These are phyloP conservation scores for Geotrichum restrictum DNA, from an alignment of 1,139 yeast species.

Conservation along the genomic window DNA sequence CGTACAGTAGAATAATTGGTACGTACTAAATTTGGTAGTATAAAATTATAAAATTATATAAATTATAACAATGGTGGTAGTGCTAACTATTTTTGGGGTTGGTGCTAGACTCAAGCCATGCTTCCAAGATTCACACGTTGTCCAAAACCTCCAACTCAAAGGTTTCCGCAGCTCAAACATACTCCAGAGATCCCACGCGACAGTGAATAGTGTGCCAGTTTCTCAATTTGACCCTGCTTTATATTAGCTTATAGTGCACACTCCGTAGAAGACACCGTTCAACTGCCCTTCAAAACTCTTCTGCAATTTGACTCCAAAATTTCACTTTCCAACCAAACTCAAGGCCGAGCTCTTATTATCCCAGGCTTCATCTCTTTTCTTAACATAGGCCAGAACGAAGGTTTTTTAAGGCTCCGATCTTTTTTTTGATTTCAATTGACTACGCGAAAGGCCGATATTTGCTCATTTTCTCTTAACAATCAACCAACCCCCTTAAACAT, in stretches of 20 bases:
- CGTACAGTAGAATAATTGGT: background rate
- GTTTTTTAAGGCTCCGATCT: background rate
- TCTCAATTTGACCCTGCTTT: too few species aligned
- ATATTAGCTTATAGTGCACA: too few species aligned
- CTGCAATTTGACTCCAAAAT: too few species aligned
- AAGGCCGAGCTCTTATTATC: background rate
- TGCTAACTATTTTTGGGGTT: constrained; percentile 2
- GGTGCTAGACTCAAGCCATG: background rate
- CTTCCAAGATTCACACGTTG: constrained; percentile 3
- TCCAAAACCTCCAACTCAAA: background rate
- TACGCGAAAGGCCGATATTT: background rate
- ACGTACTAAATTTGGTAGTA: background rate
- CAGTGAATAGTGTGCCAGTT: too few species aligned
- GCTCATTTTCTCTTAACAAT: background rate
- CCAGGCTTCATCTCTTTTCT: background rate
- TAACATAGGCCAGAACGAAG: too few species aligned
- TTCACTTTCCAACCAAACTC: too few species aligned
- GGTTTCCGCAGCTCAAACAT: too few species aligned
- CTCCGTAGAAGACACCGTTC: too few species aligned
- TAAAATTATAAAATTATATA: too few species aligned
- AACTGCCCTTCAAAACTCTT: too few species aligned
- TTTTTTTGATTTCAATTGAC: background rate
- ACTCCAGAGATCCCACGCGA: too few species aligned
- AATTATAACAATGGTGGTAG: background rate
- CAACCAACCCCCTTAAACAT: background rate